Evolutionary conservation across 2,329 filamentous ascomycete species (phyloP).

Genomic region (Cladosporium sp.): DNA sequence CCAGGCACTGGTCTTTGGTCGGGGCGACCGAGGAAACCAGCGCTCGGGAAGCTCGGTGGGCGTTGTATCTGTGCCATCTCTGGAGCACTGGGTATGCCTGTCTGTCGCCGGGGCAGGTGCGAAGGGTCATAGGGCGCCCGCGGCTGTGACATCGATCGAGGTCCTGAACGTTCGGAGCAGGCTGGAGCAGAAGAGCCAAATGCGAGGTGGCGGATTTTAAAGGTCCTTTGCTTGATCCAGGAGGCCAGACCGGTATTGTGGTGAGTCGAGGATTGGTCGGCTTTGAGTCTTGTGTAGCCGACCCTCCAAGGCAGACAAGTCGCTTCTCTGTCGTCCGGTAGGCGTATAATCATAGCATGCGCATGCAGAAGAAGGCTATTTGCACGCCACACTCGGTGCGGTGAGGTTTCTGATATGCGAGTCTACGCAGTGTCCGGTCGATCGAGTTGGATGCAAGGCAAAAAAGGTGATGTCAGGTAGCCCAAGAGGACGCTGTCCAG

Average conservation of each 20-base stretch:
- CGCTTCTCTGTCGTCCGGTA: constrained; percentile 7
- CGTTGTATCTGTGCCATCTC: constrained; percentile 45
- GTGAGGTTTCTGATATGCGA: constrained; percentile 7
- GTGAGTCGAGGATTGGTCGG: constrained; percentile 3
- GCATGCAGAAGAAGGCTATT: constrained; percentile 5
- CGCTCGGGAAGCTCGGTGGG: constrained; percentile 36
- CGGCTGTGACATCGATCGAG: constrained; percentile 24
- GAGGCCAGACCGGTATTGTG: constrained; percentile 1
- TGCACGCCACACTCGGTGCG: constrained; percentile 2
- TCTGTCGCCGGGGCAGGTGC: constrained; percentile 6
- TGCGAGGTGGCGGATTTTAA: neutral
- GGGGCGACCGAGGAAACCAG: constrained; percentile 36
- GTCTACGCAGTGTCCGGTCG: constrained; percentile 1
- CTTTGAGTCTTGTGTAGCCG: constrained; percentile 3
- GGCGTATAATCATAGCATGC: constrained; percentile 6
- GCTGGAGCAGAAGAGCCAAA: neutral
- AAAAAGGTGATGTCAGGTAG: neutral
- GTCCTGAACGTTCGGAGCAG: neutral
- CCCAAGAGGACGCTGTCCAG: neutral
- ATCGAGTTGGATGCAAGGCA: neutral
- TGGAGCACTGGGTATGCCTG: constrained; percentile 19
- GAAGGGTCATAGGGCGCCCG: constrained; percentile 8
- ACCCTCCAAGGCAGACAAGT: constrained; percentile 6
- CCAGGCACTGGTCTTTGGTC: constrained; percentile 36
- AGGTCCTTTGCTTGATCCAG: neutral